phyloP scores from a whole-genome alignment of 2,329 filamentous ascomycete genomes.

The Elsinoe fawcettii region DNA sequence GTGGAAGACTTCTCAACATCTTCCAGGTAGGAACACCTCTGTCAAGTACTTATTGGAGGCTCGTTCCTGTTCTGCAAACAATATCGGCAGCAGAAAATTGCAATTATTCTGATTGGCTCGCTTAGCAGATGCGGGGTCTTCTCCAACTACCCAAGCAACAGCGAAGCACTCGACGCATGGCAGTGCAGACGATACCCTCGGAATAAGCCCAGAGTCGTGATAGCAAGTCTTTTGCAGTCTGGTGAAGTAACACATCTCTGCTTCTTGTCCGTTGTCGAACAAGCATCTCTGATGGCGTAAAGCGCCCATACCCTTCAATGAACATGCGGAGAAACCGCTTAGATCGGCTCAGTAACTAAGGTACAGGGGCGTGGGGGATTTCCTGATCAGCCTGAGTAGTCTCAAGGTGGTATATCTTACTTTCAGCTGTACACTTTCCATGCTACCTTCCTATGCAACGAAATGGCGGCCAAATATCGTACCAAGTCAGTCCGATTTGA shows the following conservation, averaged over 20 bases:
- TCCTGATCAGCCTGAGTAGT: not conserved
- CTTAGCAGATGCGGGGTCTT: not conserved
- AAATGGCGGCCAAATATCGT: constrained; percentile 3
- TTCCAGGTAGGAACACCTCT: too few species aligned
- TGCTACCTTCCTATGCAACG: not conserved
- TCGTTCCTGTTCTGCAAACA: not conserved
- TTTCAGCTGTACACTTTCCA: not conserved
- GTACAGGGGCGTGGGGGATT: constrained; percentile 1
- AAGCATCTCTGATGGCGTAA: too few species aligned
- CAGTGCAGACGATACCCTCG: too few species aligned
- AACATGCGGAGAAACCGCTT: constrained; percentile 3
- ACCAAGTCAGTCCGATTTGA: constrained; percentile 9
- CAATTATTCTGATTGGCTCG: not conserved
- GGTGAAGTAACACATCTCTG: too few species aligned
- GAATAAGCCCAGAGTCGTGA: too few species aligned
- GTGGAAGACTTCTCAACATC: not conserved
- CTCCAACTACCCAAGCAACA: not conserved
- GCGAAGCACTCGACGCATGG: too few species aligned
- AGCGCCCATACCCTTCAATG: not conserved
- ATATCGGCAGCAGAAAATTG: not conserved
- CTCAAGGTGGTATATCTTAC: not conserved
- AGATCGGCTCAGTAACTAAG: not conserved
- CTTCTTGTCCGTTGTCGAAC: too few species aligned
- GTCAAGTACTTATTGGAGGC: too few species aligned
- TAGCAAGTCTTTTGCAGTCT: too few species aligned